A percentile compares a stretch with the other conserved stretches of the same genome.
These are phyloP conservation scores for Fusarium coicis DNA, from an alignment of 2,329 filamentous ascomycete species.

Conservation along the genomic window DNA sequence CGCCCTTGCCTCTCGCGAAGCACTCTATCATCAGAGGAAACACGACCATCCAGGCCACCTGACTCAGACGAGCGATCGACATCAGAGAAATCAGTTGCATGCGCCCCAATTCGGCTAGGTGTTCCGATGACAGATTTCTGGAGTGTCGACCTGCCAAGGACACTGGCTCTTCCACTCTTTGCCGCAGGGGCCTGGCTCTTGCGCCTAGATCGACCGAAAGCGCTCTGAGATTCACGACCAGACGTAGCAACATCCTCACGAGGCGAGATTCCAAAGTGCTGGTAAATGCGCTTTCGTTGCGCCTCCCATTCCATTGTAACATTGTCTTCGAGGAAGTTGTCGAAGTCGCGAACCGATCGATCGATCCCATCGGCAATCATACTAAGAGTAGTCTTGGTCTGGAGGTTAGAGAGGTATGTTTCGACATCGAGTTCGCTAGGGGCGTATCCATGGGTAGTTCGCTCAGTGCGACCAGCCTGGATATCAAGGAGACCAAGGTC, in stretches of 20 bases:
- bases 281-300: slow-evolving; percentile 91
- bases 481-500: slow-evolving; percentile 85
- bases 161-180: slow-evolving; percentile 60
- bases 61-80: slow-evolving; percentile 67
- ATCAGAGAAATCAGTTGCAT: slow-evolving; percentile 75
- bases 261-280: slow-evolving; percentile 90
- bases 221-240: slow-evolving; percentile 61
- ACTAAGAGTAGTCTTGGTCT: slow-evolving; percentile 89
- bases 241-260: slow-evolving; percentile 59
- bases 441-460: slow-evolving; percentile 53
- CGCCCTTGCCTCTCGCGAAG: slow-evolving; percentile 85
- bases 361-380: slow-evolving; percentile 94
- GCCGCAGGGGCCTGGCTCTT: slow-evolving; percentile 62
- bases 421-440: slow-evolving; percentile 74
- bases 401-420: slow-evolving; percentile 84
- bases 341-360: slow-evolving; percentile 90
- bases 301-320: slow-evolving; percentile 96
- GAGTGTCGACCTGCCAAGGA: slow-evolving; percentile 71
- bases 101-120: slow-evolving; percentile 73
- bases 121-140: slow-evolving; percentile 89
- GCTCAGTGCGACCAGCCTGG: slow-evolving; percentile 59
- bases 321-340: slow-evolving; percentile 93
- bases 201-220: slow-evolving; percentile 69
- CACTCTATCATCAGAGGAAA: slow-evolving; percentile 75
- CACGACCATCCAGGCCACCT: slow-evolving; percentile 56